phyloP scores from a whole-genome alignment of 2,329 filamentous ascomycete genomes.

The Beauveria asiatica region DNA sequence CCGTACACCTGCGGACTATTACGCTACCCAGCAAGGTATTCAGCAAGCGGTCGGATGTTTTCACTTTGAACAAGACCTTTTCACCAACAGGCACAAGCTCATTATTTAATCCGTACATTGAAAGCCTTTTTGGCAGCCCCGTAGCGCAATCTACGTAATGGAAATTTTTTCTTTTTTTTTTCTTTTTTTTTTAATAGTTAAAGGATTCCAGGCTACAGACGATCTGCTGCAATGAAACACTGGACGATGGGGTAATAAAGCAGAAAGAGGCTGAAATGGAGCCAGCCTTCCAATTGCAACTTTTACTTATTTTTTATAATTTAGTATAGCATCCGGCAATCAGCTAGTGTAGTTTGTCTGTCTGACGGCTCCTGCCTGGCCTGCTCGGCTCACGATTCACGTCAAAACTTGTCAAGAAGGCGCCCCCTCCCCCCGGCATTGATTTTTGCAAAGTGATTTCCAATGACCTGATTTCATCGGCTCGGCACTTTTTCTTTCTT shows the following conservation, averaged over 20 bases:
- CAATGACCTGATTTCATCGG: too few species aligned
- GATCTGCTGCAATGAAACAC: constrained; percentile 10
- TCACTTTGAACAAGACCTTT: neutral
- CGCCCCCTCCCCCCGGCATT: too few species aligned
- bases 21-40: neutral
- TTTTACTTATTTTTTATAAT: too few species aligned
- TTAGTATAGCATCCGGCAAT: neutral
- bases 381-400: neutral
- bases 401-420: neutral
- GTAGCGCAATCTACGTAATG: constrained; percentile 4
- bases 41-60: neutral
- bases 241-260: neutral
- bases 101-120: too few species aligned
- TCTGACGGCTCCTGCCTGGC: neutral
- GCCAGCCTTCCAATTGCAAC: neutral
- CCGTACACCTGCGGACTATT: neutral
- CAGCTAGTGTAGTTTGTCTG: neutral
- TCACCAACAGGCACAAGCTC: neutral
- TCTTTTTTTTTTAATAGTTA: neutral
- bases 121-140: neutral
- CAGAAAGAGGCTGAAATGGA: neutral
- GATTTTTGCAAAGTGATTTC: too few species aligned
- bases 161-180: neutral
- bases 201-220: neutral
- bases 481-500: too few species aligned